phyloP scores from a whole-genome alignment of 116 monocot genomes.

The Iris pallida region DNA sequence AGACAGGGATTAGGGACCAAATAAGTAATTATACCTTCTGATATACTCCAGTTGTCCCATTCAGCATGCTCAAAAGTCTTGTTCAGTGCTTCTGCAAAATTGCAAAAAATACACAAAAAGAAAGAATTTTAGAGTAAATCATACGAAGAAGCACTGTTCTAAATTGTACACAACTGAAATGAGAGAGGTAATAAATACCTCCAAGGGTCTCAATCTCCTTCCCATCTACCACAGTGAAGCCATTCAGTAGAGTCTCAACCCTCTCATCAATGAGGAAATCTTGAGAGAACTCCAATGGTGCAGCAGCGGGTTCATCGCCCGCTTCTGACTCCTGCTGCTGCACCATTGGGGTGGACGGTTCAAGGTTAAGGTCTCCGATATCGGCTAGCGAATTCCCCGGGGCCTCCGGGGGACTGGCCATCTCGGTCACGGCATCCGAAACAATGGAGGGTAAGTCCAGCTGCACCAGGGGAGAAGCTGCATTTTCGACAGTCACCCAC shows the following conservation, averaged over 20 bases:
- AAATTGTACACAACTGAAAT: neutral
- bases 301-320: conserved; percentile 15
- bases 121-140: neutral
- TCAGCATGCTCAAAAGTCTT: conserved; percentile 58
- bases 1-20: conserved; percentile 3
- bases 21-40: conserved; percentile 61
- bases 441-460: conserved; percentile 42
- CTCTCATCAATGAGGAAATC: conserved; percentile 73
- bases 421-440: conserved; percentile 68
- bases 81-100: conserved; percentile 66
- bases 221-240: conserved; percentile 54
- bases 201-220: conserved; percentile 75
- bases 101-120: conserved; percentile 6
- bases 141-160: neutral
- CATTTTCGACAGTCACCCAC: conserved; percentile 99
- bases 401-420: conserved; percentile 74
- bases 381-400: conserved; percentile 65
- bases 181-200: conserved; percentile 47
- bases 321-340: conserved; percentile 15
- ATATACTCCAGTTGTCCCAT: conserved; percentile 69
- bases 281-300: conserved; percentile 15
- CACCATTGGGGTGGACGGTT: conserved; percentile 16
- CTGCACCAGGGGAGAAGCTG: conserved; percentile 72
- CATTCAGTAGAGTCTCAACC: conserved; percentile 69
- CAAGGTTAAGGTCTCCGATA: conserved; percentile 35